Percentiles rank a stretch among this genome's conserved stretches.
phyloP scores from a whole-genome alignment of 208 protist genomes.

The Acanthamoeba sp. region DNA sequence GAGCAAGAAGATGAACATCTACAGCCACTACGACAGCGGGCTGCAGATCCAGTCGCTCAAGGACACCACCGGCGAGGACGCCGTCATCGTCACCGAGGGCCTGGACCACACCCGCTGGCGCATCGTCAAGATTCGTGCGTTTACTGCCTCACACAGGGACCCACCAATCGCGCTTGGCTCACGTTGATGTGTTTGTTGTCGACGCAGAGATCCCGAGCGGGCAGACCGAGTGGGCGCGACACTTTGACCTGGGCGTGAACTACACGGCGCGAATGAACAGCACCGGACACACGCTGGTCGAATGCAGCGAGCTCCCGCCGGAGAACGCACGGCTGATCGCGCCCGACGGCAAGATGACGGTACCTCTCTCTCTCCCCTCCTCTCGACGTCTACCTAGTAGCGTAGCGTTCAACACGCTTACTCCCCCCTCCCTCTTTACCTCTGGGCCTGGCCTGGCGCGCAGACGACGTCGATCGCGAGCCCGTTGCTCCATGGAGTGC shows the following conservation, averaged over 20 bases:
- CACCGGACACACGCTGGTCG: conserved; percentile 33
- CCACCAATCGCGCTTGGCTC: no score
- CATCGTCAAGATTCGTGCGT: conserved; percentile 10
- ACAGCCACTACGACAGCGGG: conserved; percentile 48
- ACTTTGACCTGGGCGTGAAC: conserved; percentile 43
- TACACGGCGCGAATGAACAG: conserved; percentile 12
- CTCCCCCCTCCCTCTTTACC: no score
- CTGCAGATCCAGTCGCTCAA: conserved; percentile 17
- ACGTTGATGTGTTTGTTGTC: background rate
- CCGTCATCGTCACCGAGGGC: conserved; percentile 13
- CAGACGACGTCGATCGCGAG: background rate
- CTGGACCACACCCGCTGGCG: conserved; percentile 3
- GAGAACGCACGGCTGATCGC: conserved; percentile 32
- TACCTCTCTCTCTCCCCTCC: background rate
- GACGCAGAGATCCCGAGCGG: background rate
- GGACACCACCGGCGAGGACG: conserved; percentile 39
- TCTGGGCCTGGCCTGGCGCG: background rate
- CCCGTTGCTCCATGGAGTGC: background rate
- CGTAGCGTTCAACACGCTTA: background rate
- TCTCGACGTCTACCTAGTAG: background rate
- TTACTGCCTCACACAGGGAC: no score
- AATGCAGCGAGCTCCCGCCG: background rate
- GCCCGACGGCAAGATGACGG: conserved; percentile 26
- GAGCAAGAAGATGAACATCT: conserved; percentile 26
- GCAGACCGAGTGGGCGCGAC: background rate